A percentile compares a stretch with the other conserved stretches of the same genome.
Conservation (phyloP, 2,329 filamentous ascomycete genomes). For the Paecilomyces dactylethromorphus region DNA sequence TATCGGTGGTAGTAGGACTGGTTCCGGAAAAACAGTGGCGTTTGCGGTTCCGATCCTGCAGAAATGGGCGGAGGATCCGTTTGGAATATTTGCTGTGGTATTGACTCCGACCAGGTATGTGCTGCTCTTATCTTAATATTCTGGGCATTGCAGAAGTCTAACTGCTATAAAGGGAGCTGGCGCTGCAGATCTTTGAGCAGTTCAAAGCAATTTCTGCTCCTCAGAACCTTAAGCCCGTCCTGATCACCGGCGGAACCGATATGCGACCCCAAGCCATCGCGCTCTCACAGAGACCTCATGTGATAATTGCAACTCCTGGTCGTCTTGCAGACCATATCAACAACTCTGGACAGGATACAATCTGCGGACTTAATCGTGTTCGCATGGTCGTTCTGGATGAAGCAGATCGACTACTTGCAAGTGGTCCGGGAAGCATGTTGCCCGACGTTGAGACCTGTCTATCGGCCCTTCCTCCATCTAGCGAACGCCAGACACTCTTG, state of each 20-base stretch:
- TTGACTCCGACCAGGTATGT: constrained; percentile 74
- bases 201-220: constrained; percentile 86
- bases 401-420: constrained; percentile 78
- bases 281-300: constrained; percentile 72
- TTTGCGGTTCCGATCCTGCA: constrained; percentile 94
- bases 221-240: constrained; percentile 75
- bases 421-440: constrained; percentile 78
- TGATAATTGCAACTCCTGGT: constrained; percentile 92
- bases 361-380: constrained; percentile 70
- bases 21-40: constrained; percentile 94
- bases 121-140: neutral
- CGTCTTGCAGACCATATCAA: constrained; percentile 89
- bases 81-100: constrained; percentile 82
- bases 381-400: constrained; percentile 90
- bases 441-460: constrained; percentile 88
- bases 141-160: neutral
- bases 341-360: constrained; percentile 84
- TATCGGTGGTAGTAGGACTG: constrained; percentile 89
- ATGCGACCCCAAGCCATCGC: constrained; percentile 87
- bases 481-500: constrained; percentile 80
- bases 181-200: constrained; percentile 93
- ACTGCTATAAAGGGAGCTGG: constrained; percentile 60
- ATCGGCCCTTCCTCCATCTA: constrained; percentile 67
- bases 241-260: constrained; percentile 89
- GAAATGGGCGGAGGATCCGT: constrained; percentile 86